Base-by-base conservation (phyloP, 768 basidiomycete species). In the Tricholoma flavovirens region DNA sequence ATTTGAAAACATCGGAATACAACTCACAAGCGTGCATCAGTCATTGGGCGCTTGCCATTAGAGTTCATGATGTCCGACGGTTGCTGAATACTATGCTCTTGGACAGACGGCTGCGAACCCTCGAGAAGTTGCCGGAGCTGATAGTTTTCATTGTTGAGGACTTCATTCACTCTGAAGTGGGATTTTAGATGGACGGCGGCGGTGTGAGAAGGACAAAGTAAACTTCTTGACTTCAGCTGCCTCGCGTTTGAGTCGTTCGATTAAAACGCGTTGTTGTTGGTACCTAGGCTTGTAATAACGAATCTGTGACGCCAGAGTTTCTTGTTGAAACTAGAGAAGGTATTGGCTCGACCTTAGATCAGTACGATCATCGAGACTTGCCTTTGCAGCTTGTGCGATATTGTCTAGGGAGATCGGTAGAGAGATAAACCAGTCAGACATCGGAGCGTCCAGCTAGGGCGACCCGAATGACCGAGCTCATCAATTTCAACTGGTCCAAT, bases 341-440 rank as follows among this genome's bases (percentile, higher is more conserved):
- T 43, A 42, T 51, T 35, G 48, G 43, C 38, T 42, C 6, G 50
- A 17, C 22, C 38, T 45, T 24, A 50, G 32, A 36, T n/a, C 11
- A 40, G 30, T 15, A 14, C 8, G 46, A 49, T 49, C 30, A 38
- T n/a, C 26, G 29, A 51, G 17, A 22, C 55, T 54, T 64, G 87
- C 90, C 77, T 87, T 88, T 51, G 80, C 77, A 15, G 90, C 80
- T 61, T 79, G 80, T 40, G 88, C 83, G 24, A 88, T 69, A 22
- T 77, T 67, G 64, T 93, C 89, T 26, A 91, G 69, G 2, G 81
- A 71, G 54, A 74, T 70, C 7, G 88, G 83, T 26, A 87, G 69
- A 32, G 83, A 78, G 9, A 77, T 76, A 71, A 93, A 93, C 90
- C 90, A 92, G 29, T 86, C 79, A 10, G 84, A 83, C 87, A 93